Evolutionary conservation across 2,329 filamentous ascomycete species (phyloP), one percentile per base, ranked within the genome.

Genomic region (Magnaporthales sp.): DNA sequence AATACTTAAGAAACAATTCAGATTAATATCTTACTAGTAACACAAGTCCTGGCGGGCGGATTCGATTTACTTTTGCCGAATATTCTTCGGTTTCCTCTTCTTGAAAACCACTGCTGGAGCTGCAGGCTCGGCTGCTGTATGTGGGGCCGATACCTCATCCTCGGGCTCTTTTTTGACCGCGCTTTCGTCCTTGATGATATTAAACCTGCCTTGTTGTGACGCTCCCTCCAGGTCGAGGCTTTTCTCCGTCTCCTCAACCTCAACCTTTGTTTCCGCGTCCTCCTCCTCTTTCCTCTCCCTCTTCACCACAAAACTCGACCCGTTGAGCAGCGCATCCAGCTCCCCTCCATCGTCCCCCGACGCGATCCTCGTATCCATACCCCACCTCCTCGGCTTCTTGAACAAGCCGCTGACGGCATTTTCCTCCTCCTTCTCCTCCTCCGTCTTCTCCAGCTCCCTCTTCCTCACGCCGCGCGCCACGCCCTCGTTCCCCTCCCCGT

Each of bases 51-150:
- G 9, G 2, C 38, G 15, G 38, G 15, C 38, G 15, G 15, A 7
- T n/a, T 2, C n/a, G 2, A 46, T 46, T 78, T 72, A 88, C 74
- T 84, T 88, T 71, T 88, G 84, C 24, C 87, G 83, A 46, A 88
- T 81, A 64, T 83, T 85, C 79, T 88, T 90, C 15, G 86, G 81
- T 73, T 92, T 94, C 66, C 91, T 81, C 79, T 93, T 93, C 78
- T 93, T 94, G 77, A 94, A 95, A 3, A 92, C 80, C 2, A 92
- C 83, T 2, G 84, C 81, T 11, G 80, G 73, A 2, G 74, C 70
- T 10, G 71, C 73, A 26, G 67, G 69, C 22, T 64, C 15, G 67
- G 70, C 29, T 69, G 71, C 6, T 46, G 38, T 46, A 46, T 46
- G 38, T 46, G 38, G 38, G 7, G 30, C 62, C n/a, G 63, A 70